Evolutionary conservation across 2,329 filamentous ascomycete genomes (phyloP).

Genomic region (Aureobasidium musti): DNA sequence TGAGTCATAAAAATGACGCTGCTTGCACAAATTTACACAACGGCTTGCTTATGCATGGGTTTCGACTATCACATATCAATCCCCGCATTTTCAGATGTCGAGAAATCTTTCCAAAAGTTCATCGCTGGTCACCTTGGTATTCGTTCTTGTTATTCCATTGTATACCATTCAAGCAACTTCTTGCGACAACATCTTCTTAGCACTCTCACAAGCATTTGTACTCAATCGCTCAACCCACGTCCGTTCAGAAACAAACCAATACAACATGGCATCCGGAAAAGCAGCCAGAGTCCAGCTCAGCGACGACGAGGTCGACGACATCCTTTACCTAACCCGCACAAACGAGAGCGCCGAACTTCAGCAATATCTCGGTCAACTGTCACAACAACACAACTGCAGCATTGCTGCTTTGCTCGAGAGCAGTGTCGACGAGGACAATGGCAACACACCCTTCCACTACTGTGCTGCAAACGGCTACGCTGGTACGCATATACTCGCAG

Average conservation of each 20-base stretch:
- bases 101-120: conserved; percentile 21
- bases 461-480: conserved; percentile 85
- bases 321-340: conserved; percentile 80
- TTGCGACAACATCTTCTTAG: neutral
- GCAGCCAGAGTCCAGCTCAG: conserved; percentile 24
- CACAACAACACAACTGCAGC: conserved; percentile 61
- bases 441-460: conserved; percentile 84
- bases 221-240: neutral
- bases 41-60: neutral
- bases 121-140: conserved; percentile 8
- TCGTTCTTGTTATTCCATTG: neutral
- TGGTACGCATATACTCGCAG: conserved; percentile 52
- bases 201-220: neutral
- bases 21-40: conserved; percentile 8
- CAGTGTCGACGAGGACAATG: conserved; percentile 72
- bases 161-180: neutral
- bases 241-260: neutral
- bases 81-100: conserved; percentile 20
- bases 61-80: no score
- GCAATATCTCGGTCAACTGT: conserved; percentile 59
- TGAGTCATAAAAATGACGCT: conserved; percentile 19
- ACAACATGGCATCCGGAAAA: conserved; percentile 27
- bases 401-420: conserved; percentile 65
- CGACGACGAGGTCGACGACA: conserved; percentile 79
- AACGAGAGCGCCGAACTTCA: conserved; percentile 73